Conservation (phyloP, 331 rosid species). For the Prunus yedoensis region DNA sequence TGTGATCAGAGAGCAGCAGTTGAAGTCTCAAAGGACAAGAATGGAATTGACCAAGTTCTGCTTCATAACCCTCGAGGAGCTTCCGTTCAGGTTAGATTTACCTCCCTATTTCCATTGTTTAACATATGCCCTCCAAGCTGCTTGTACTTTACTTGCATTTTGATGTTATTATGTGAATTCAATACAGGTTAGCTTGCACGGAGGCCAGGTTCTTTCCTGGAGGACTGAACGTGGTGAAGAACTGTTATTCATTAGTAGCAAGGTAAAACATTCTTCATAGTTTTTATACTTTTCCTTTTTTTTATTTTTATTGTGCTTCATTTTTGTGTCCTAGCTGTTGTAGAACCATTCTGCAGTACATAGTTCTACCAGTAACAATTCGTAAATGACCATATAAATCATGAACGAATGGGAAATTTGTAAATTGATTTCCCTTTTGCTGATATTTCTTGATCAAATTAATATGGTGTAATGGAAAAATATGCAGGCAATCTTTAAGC, state of each 20-base stretch:
- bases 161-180: slow-evolving; percentile 7
- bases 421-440: background rate
- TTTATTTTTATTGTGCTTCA: background rate
- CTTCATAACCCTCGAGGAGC: slow-evolving; percentile 45
- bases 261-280: slow-evolving; percentile 41
- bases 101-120: background rate
- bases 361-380: background rate
- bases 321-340: background rate
- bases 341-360: background rate
- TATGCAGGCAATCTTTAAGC: slow-evolving; percentile 64
- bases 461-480: background rate
- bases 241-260: slow-evolving; percentile 64
- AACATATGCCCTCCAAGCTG: background rate
- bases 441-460: background rate
- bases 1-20: slow-evolving; percentile 17
- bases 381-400: background rate
- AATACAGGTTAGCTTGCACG: slow-evolving; percentile 78
- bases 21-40: slow-evolving; percentile 38
- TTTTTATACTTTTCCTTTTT: background rate
- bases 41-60: slow-evolving; percentile 42
- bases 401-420: background rate
- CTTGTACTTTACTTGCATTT: slow-evolving; percentile 10
- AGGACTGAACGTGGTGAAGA: slow-evolving; percentile 71
- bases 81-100: slow-evolving; percentile 36
- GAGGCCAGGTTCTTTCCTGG: slow-evolving; percentile 96